Evolutionary conservation across 2,329 filamentous ascomycete genomes (phyloP).

Genomic region (Claviceps sp.): DNA sequence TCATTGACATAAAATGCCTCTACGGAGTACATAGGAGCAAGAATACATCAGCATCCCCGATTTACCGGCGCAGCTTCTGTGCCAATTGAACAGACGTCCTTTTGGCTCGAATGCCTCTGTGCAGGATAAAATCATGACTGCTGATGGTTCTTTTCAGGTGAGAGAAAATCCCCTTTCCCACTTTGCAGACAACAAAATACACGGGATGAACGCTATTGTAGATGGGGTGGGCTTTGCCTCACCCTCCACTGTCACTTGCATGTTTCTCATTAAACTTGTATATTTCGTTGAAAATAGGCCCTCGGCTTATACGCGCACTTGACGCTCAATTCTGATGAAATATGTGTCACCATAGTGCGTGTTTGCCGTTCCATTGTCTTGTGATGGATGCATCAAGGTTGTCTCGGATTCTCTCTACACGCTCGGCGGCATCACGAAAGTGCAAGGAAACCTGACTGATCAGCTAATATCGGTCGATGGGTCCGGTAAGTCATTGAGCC

Average conservation of each 20-base stretch:
- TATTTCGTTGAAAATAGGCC: no score
- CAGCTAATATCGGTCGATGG: constrained; percentile 79
- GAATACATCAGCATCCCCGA: constrained; percentile 16
- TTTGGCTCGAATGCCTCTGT: not conserved
- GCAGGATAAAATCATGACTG: constrained; percentile 24
- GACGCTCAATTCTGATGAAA: constrained; percentile 20
- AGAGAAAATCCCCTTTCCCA: not conserved
- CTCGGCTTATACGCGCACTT: not conserved
- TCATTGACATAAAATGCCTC: constrained; percentile 12
- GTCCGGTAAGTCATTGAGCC: constrained; percentile 47
- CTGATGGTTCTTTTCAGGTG: constrained; percentile 33
- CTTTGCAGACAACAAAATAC: not conserved
- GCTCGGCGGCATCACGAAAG: constrained; percentile 66
- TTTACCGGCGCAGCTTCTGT: constrained; percentile 14
- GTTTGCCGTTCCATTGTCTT: constrained; percentile 89
- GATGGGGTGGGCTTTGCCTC: not conserved
- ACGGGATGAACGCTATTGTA: no score
- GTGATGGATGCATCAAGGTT: constrained; percentile 76
- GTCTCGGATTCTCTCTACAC: constrained; percentile 68
- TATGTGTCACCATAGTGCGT: constrained; percentile 50
- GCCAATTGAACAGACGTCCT: constrained; percentile 3
- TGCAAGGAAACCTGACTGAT: constrained; percentile 68
- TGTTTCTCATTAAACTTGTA: not conserved
- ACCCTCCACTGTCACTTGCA: not conserved
- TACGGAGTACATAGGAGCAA: constrained; percentile 12